Conservation (phyloP, 2,329 filamentous ascomycete species). For the Chalara sp. region DNA sequence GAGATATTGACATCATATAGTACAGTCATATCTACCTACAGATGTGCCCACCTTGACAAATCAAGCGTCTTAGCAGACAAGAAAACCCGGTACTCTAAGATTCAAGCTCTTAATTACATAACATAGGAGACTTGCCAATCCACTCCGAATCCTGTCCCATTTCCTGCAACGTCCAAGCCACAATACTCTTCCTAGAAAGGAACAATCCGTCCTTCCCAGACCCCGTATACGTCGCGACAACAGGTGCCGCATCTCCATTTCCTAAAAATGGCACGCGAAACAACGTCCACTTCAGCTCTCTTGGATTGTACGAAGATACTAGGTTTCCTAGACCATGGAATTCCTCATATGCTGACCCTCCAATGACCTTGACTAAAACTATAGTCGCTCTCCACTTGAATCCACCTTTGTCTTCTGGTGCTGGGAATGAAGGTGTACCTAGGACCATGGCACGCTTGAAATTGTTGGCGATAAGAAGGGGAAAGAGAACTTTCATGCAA, state of each 20-base stretch:
- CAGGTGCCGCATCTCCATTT: not conserved
- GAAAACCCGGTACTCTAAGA: too few species aligned
- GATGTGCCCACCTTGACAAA: too few species aligned
- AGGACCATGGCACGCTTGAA: not conserved
- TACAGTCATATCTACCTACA: too few species aligned
- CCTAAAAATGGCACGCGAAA: not conserved
- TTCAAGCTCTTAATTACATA: too few species aligned
- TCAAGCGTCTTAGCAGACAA: too few species aligned
- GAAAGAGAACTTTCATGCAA: not conserved
- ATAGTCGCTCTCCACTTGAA: not conserved
- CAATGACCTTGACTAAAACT: not conserved
- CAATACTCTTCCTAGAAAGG: not conserved
- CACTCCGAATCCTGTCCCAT: too few species aligned
- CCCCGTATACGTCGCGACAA: not conserved
- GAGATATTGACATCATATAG: too few species aligned
- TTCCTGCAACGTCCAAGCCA: constrained; percentile 1
- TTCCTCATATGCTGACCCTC: not conserved
- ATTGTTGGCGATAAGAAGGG: not conserved
- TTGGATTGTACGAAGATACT: not conserved
- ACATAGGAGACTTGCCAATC: too few species aligned
- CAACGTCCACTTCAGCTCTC: not conserved
- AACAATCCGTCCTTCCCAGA: constrained; percentile 1
- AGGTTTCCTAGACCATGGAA: not conserved
- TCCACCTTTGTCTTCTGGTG: not conserved
- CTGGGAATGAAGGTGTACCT: not conserved